phyloP scores from a whole-genome alignment of 2,329 filamentous ascomycete species.

The Decorospora gaudefroyi region DNA sequence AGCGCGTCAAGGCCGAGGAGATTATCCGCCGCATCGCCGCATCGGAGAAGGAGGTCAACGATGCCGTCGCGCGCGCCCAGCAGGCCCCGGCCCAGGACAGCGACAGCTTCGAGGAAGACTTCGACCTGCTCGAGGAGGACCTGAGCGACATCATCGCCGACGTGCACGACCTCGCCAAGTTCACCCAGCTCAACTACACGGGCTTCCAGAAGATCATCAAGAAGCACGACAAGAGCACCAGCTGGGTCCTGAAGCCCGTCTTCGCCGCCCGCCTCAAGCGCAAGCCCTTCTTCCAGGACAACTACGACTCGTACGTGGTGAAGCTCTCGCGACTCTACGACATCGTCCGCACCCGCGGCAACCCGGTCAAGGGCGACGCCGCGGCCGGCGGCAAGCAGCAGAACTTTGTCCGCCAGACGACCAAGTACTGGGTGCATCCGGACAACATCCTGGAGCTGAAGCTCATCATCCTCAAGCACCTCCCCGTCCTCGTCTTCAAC shows the following conservation, averaged over 20 bases:
- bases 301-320: conserved; percentile 94
- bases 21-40: conserved; percentile 87
- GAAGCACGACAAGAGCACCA: conserved; percentile 98
- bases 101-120: conserved; percentile 82
- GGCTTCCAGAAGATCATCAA: conserved; percentile 99
- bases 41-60: conserved; percentile 85
- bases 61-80: conserved; percentile 70
- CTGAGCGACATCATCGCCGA: conserved; percentile 98
- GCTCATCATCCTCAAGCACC: conserved; percentile 95
- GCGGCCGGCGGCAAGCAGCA: conserved; percentile 89
- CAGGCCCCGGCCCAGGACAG: conserved; percentile 26
- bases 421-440: conserved; percentile 98
- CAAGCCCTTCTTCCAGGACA: conserved; percentile 98
- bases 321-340: conserved; percentile 96
- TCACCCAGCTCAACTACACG: conserved; percentile 97
- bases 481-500: conserved; percentile 97
- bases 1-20: conserved; percentile 95
- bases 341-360: conserved; percentile 87
- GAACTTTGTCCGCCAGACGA: conserved; percentile 95
- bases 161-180: conserved; percentile 96
- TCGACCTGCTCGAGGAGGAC: conserved; percentile 89
- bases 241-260: conserved; percentile 91
- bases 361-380: conserved; percentile 89
- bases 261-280: conserved; percentile 93
- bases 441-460: conserved; percentile 99